These are phyloP conservation scores for Tricholoma saponaceum DNA, from an alignment of 768 basidiomycete species.

Conservation along the genomic window DNA sequence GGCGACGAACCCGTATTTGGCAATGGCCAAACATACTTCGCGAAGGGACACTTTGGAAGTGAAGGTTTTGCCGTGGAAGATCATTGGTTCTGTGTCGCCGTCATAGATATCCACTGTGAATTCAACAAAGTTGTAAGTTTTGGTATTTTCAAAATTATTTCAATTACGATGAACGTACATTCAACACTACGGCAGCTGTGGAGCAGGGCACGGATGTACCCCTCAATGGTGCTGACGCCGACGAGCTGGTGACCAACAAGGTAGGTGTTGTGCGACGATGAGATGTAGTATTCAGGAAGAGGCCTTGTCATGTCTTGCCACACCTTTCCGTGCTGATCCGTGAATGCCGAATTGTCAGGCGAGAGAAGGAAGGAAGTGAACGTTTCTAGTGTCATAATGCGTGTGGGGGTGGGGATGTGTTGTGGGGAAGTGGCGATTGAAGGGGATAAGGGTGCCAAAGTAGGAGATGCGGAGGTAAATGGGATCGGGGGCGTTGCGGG, in stretches of 20 bases:
- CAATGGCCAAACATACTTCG: conserved; percentile 81
- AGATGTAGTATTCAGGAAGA: conserved; percentile 83
- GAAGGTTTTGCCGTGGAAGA: conserved; percentile 93
- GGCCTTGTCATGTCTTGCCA: conserved; percentile 89
- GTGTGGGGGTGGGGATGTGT: conserved; percentile 26
- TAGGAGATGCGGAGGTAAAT: background rate
- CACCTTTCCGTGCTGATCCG: conserved; percentile 39
- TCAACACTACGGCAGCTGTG: conserved; percentile 95
- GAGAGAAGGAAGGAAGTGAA: conserved; percentile 83
- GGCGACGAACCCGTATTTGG: conserved; percentile 89
- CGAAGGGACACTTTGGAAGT: conserved; percentile 83
- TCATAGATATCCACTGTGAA: conserved; percentile 86
- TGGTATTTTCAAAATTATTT: too few relatives aligned
- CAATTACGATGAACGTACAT: conserved; percentile 64
- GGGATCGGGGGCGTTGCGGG: background rate
- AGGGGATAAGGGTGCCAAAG: background rate
- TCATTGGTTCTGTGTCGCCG: conserved; percentile 77
- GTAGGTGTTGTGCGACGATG: conserved; percentile 90
- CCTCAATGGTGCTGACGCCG: conserved; percentile 88
- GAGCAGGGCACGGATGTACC: conserved; percentile 87
- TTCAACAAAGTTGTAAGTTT: conserved; percentile 19
- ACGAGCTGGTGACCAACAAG: conserved; percentile 83
- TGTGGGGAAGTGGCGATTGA: background rate
- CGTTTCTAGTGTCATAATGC: conserved; percentile 47
- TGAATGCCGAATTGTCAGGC: conserved; percentile 62